phyloP scores from a whole-genome alignment of 768 basidiomycete genomes.

The Leucocoprinus birnbaumii region DNA sequence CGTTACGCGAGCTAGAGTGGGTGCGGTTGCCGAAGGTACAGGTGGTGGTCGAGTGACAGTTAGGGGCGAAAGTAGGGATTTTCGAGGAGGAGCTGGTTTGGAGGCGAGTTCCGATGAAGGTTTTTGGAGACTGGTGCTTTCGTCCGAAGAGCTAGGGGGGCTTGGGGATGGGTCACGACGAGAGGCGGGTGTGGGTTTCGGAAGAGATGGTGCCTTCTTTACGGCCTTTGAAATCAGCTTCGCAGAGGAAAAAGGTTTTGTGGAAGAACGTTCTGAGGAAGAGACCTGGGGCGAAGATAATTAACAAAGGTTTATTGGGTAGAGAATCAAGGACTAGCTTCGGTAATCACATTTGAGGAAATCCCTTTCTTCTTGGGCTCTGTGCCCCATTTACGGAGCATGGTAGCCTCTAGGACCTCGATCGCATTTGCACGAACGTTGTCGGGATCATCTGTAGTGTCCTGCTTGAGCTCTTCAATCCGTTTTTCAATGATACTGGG shows the following conservation, averaged over 20 bases:
- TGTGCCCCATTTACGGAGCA: slow-evolving; percentile 19
- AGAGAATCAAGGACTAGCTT: neutral
- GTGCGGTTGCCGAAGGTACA: too few species aligned
- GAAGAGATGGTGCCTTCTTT: neutral
- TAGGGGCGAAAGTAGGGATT: neutral
- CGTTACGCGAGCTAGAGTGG: too few species aligned
- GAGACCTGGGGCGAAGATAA: neutral
- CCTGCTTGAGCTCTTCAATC: slow-evolving; percentile 38
- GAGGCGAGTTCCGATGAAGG: neutral
- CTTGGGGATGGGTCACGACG: neutral
- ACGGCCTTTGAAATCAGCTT: neutral
- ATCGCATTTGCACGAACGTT: slow-evolving; percentile 29
- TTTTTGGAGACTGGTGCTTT: neutral
- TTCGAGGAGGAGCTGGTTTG: neutral
- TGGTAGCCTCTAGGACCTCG: slow-evolving; percentile 35
- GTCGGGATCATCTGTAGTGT: slow-evolving; percentile 18
- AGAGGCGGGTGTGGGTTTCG: slow-evolving; percentile 4
- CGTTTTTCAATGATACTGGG: slow-evolving; percentile 40
- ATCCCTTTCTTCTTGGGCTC: neutral
- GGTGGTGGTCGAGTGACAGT: too few species aligned
- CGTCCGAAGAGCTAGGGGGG: neutral
- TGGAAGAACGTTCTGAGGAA: neutral
- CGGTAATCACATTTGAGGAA: neutral
- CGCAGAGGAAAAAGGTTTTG: slow-evolving; percentile 5
- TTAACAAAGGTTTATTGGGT: neutral